phyloP scores from a whole-genome alignment of 2,329 filamentous ascomycete genomes.

The Cercospora zeina region DNA sequence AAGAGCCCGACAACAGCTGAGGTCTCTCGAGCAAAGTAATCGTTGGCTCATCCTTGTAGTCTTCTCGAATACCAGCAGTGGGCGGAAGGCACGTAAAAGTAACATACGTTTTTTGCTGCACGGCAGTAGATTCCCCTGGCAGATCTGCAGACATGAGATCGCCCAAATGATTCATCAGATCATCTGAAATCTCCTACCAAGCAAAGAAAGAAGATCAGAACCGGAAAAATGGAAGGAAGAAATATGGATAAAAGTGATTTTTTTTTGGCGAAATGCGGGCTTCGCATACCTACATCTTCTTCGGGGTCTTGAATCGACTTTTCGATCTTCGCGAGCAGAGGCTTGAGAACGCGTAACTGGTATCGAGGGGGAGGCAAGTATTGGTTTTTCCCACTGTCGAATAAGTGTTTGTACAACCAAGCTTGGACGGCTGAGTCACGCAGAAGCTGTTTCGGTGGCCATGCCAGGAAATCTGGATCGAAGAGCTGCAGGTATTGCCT shows the following conservation, averaged over 20 bases:
- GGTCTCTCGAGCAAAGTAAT: slow-evolving; percentile 69
- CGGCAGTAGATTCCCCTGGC: slow-evolving; percentile 64
- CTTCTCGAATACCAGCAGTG: slow-evolving; percentile 16
- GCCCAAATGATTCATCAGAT: slow-evolving; percentile 70
- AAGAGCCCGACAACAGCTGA: slow-evolving; percentile 66
- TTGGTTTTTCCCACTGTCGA: slow-evolving; percentile 58
- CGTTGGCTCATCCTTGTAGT: slow-evolving; percentile 32
- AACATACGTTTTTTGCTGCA: slow-evolving; percentile 72
- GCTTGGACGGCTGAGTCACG: slow-evolving; percentile 64
- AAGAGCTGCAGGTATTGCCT: slow-evolving; percentile 79
- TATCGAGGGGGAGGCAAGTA: slow-evolving; percentile 69
- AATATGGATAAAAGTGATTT: no score
- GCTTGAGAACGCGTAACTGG: slow-evolving; percentile 70
- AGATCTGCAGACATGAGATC: slow-evolving; percentile 63
- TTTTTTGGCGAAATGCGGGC: slow-evolving; percentile 18
- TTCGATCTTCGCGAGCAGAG: slow-evolving; percentile 69
- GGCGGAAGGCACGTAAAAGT: slow-evolving; percentile 59
- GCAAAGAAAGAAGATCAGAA: slow-evolving; percentile 30
- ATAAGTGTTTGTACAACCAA: slow-evolving; percentile 65
- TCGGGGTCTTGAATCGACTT: slow-evolving; percentile 76
- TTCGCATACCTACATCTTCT: slow-evolving; percentile 69
- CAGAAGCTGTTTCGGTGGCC: slow-evolving; percentile 62
- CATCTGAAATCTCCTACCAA: slow-evolving; percentile 75
- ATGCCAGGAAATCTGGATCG: slow-evolving; percentile 60
- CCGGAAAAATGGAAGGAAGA: slow-evolving; percentile 20